Evolutionary conservation across 768 basidiomycete species (phyloP).

Genomic region (Tubosaeta sp.): DNA sequence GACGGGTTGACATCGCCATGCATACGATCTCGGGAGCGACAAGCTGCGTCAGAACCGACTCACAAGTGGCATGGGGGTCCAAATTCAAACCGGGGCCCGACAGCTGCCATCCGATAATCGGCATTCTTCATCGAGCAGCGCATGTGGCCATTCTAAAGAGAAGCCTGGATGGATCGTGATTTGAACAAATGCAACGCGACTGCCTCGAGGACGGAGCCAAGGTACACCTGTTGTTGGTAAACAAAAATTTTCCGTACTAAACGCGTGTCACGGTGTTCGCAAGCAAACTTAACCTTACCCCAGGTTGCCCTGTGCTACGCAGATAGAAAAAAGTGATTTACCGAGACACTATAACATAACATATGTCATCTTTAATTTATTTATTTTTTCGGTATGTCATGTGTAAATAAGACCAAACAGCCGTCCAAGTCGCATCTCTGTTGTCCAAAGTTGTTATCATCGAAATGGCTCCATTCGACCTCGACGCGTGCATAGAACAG

Average conservation of each 20-base stretch:
- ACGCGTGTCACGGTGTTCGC: slow-evolving; percentile 9
- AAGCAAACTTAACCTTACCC: slow-evolving; percentile 32
- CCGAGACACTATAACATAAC: slow-evolving; percentile 7
- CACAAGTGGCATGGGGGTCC: not conserved
- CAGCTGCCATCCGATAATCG: slow-evolving; percentile 6
- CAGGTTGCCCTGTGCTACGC: slow-evolving; percentile 14
- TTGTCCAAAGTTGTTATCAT: slow-evolving; percentile 3
- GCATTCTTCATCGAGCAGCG: slow-evolving; percentile 4
- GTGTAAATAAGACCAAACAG: slow-evolving; percentile 19
- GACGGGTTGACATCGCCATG: slow-evolving; percentile 7
- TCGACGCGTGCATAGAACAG: slow-evolving; percentile 93
- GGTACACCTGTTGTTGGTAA: slow-evolving; percentile 22
- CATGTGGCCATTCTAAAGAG: not conserved
- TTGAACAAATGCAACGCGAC: slow-evolving; percentile 25
- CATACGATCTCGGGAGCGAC: slow-evolving; percentile 27
- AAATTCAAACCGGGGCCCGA: slow-evolving; percentile 5
- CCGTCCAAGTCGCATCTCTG: slow-evolving; percentile 5
- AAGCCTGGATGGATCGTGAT: slow-evolving; percentile 13
- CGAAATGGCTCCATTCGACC: slow-evolving; percentile 68
- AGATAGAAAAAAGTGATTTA: slow-evolving; percentile 6
- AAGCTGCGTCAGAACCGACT: slow-evolving; percentile 6
- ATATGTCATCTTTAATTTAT: slow-evolving; percentile 8
- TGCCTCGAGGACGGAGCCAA: slow-evolving; percentile 34
- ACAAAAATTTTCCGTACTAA: slow-evolving; percentile 28
- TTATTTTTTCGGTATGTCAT: slow-evolving; percentile 8